phyloP scores from a whole-genome alignment of 768 basidiomycete genomes.

The Pleurotus sapidus region DNA sequence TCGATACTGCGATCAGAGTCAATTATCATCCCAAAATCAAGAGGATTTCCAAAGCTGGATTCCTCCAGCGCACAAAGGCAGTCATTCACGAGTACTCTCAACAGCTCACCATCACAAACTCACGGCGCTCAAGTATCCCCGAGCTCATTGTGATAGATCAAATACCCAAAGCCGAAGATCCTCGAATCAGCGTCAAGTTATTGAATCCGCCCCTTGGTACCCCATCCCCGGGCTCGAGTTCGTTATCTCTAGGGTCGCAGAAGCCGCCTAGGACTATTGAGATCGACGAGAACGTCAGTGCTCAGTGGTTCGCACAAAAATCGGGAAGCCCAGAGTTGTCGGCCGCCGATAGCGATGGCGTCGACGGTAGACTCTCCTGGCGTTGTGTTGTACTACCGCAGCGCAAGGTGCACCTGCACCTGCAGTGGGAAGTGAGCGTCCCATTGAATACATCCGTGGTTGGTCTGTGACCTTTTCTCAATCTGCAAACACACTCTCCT shows the following conservation, averaged over 20 bases:
- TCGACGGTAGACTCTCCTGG: background rate
- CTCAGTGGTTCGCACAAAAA: background rate
- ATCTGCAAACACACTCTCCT: too few relatives aligned
- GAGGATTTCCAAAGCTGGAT: background rate
- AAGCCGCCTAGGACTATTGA: background rate
- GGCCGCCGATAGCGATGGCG: background rate
- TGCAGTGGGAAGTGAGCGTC: background rate
- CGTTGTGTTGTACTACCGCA: background rate
- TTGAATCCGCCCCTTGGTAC: background rate
- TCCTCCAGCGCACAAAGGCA: background rate
- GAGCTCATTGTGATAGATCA: slow-evolving; percentile 13
- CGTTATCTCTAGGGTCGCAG: background rate
- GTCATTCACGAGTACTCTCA: slow-evolving; percentile 10
- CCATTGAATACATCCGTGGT: background rate
- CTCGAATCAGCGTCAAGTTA: background rate
- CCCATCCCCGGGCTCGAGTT: background rate
- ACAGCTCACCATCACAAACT: slow-evolving; percentile 13
- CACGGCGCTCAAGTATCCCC: slow-evolving; percentile 8
- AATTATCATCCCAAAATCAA: slow-evolving; percentile 15
- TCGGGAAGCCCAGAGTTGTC: background rate
- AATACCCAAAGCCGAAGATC: slow-evolving; percentile 9
- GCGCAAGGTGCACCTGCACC: slow-evolving; percentile 9
- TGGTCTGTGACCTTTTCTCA: background rate
- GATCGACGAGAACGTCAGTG: background rate
- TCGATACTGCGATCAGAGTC: background rate